These are phyloP conservation scores for Fusarium circinatum DNA, from an alignment of 2,329 filamentous ascomycete species.

Conservation along the genomic window DNA sequence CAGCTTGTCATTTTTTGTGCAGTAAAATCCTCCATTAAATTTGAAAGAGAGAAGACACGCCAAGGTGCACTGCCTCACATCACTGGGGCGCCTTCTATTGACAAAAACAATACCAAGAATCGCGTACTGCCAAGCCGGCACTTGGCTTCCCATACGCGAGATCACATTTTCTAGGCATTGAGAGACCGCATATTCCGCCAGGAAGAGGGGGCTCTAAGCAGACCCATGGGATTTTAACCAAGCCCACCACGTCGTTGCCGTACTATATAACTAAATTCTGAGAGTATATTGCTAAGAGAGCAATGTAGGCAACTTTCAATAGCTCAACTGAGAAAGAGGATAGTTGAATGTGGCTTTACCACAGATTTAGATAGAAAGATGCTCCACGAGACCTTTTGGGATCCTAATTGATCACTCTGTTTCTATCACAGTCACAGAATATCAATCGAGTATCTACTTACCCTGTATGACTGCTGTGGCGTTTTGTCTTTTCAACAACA, in stretches of 20 bases:
- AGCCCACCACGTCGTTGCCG: too few species aligned
- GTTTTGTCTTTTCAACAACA: not conserved
- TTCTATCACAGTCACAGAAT: accelerated
- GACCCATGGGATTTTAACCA: too few species aligned
- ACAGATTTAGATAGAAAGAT: too few species aligned
- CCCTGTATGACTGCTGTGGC: not conserved
- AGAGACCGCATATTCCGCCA: not conserved
- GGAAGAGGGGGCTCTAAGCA: too few species aligned
- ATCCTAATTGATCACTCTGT: not conserved
- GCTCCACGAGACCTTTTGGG: too few species aligned
- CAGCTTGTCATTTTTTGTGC: not conserved
- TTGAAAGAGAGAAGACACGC: not conserved
- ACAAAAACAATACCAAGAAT: not conserved
- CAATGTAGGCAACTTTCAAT: accelerated
- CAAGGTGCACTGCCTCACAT: not conserved
- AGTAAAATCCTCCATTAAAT: not conserved
- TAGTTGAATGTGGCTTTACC: accelerated
- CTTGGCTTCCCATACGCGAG: conserved; percentile 2
- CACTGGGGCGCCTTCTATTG: not conserved
- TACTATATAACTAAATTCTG: too few species aligned
- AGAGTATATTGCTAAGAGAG: accelerated
- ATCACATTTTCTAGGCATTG: not conserved
- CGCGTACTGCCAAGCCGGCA: conserved; percentile 20
- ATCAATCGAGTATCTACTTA: not conserved
- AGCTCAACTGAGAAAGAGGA: not conserved